Base-by-base conservation (phyloP, 1,284 basidiomycete genomes). In the Sanghuangporus baumii region DNA sequence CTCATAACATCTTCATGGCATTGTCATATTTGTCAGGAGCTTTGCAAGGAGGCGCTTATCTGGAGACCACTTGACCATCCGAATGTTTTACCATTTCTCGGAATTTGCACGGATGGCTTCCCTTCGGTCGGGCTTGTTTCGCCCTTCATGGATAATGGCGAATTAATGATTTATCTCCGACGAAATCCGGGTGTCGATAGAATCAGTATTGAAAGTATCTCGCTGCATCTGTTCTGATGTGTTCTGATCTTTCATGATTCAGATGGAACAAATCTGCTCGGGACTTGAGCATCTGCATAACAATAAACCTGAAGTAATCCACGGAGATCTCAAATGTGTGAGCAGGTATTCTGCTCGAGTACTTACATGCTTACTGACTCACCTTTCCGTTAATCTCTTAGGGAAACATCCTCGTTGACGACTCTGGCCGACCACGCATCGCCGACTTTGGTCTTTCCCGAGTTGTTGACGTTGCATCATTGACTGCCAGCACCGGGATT, bases 131-230 rank as follows among this genome's bases (percentile, higher is more conserved):
- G 46, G 11, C 26, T 60, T 9, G 36, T 60, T n/a, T 52, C 59
- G 12, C 59, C 59, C 11, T 60, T 46, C 23, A 57, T 60, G 59
- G 23, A n/a, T 4, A 60, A 60, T 40, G 59, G 59, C 5, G 20
- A 51, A 6, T 5, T 51, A 8, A 5, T 60, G 11, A 4, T 26
- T 6, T 60, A 52, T 37, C 16, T 60, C 20, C 20, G 50, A 36
- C n/a, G 11, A 14, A 37, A 60, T 36, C 31, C 46, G 8, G 4
- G 11, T 6, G 48, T 36, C 11, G 11, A 14, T n/a, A 48, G 18
- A 48, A 20, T 48, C 18, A 20, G 18, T 14, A 48, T 48, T 48
- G 12, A 16, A 20, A 48, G 46, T 48, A 23, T 23, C 23, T 23
- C 23, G 23, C 23, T 23, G 2, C 23, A 23, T 23, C 23, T 23